Base-by-base conservation (phyloP, 495 filamentous ascomycete genomes). In the Penicillium paradoxum region DNA sequence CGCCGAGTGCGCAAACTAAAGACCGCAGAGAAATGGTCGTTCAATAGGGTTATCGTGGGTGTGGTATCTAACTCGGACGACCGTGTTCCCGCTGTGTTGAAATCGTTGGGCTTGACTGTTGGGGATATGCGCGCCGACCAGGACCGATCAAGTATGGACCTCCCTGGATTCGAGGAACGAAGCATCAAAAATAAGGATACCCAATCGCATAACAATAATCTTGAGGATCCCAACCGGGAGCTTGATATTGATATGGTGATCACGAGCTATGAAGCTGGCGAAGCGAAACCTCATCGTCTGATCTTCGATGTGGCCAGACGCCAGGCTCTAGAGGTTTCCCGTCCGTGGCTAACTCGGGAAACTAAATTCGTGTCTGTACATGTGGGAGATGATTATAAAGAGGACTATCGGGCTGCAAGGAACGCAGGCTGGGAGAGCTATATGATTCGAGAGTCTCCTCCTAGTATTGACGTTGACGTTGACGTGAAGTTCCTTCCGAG, bases 61-160 rank as follows among this genome's bases (percentile, higher is more conserved):
- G 73, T 91, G 14, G 71, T 91, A 43, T 87, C 86, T 18, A 93
- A 92, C 64, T 90, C 88, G 1, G 88, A 93, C 61, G 82, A 86
- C 58, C 78, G 89, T 0, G 80, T 90, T 1, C 74, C 79, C 7
- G 62, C 63, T 11, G 77, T 91, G 9, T 62, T 92, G 10, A 66
- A 74, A 15, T 80, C 79, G 7, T 61, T 91, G 14, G 85, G 85
- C 0, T 51, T 91, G 18, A 59, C 55, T 6, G 79, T 90, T 2
- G 77, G 77, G 9, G 51, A 60, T 44, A 43, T 57, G 14, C 64
- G 71, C 14, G 71, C 67, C 49, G 59, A 74, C 39, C 61, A 65
- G 54, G 67, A 62, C 34, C 22, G 48, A n/a, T 61, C 54, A 4
- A 72, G 66, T 50, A 60, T 59, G 58, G 48, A 57, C 18, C 47